These are phyloP conservation scores for Diaporthe citriasiana DNA, from an alignment of 2,329 filamentous ascomycete species.

Conservation along the genomic window DNA sequence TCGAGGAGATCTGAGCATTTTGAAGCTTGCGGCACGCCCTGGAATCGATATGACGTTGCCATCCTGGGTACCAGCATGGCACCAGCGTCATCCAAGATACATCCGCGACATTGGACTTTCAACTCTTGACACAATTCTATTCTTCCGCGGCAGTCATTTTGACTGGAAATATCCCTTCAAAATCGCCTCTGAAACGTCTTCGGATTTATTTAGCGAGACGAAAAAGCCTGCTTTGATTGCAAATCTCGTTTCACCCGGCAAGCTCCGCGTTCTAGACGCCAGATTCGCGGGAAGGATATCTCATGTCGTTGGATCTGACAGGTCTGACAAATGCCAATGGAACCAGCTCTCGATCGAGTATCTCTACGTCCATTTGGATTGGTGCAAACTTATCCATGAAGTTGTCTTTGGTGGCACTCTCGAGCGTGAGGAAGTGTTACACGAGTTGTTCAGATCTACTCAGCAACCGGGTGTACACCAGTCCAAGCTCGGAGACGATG, in stretches of 20 bases:
- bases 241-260: not conserved
- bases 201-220: no score
- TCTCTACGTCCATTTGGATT: not conserved
- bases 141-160: not conserved
- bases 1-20: not conserved
- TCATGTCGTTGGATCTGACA: not conserved
- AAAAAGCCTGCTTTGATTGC: not conserved
- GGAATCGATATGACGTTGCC: not conserved
- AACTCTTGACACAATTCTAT: not conserved
- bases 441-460: not conserved
- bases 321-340: not conserved
- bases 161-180: not conserved
- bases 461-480: no score
- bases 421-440: not conserved
- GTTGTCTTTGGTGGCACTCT: no score
- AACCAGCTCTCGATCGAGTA: not conserved
- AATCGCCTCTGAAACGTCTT: not conserved
- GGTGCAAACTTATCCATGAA: not conserved
- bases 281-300: not conserved
- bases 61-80: slow-evolving; percentile 27
- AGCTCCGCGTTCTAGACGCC: not conserved
- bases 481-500: fast-evolving
- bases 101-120: not conserved
- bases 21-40: slow-evolving; percentile 7
- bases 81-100: not conserved